Evolutionary conservation across 116 monocot species (phyloP).

Genomic region (Papilionanthe hybrid): DNA sequence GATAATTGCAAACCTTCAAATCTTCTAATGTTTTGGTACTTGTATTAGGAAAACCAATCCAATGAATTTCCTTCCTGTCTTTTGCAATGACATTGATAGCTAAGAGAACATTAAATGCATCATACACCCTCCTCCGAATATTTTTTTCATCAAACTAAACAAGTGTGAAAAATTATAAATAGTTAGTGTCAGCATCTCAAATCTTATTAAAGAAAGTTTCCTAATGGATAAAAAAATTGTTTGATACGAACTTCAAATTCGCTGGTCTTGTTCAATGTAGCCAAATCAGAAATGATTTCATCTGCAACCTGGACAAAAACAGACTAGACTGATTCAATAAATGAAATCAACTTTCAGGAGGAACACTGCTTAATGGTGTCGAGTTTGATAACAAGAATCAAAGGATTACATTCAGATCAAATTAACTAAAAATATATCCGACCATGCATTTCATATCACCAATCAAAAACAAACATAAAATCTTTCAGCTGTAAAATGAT

Average conservation of each 20-base stretch:
- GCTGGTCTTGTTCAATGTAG: conserved; percentile 22
- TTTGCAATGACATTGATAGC: conserved; percentile 52
- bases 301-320: conserved; percentile 46
- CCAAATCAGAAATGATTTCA: conserved; percentile 54
- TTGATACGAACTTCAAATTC: conserved; percentile 18
- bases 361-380: not conserved
- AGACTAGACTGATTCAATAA: not conserved
- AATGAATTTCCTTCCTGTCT: conserved; percentile 60
- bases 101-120: conserved; percentile 70
- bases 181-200: not conserved
- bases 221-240: not conserved
- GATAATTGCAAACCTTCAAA: conserved; percentile 37
- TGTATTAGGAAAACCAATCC: conserved; percentile 43
- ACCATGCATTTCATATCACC: not conserved
- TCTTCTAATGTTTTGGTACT: conserved; percentile 24
- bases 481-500: conserved; percentile 1
- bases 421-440: not conserved
- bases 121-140: conserved; percentile 64
- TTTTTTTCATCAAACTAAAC: conserved; percentile 67
- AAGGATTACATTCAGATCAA: not conserved
- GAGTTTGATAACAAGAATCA: not conserved
- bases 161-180: conserved; percentile 4
- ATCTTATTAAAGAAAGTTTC: conserved; percentile 7
- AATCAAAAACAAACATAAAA: not conserved
- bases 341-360: not conserved